Base-by-base conservation (phyloP, 2,329 filamentous ascomycete species). In the Penicillium sp. region DNA sequence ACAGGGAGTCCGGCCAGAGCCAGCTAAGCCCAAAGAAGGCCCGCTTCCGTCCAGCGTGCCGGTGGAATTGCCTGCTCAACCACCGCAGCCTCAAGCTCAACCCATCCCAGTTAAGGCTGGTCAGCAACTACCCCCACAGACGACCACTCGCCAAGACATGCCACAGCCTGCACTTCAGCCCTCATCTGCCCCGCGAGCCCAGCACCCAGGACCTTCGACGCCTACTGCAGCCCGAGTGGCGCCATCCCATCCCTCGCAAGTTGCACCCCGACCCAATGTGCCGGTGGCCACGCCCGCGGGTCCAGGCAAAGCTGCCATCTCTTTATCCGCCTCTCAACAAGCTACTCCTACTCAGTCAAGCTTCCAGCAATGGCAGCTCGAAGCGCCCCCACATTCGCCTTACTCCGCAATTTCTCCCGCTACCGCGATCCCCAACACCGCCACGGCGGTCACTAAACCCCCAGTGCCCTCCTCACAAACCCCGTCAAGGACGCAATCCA, bases 301-400 rank as follows among this genome's bases (percentile, higher is more conserved):
- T 47, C 47, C 61, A 28, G 62, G 48, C 17, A 69, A 71, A 47
- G 47, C 63, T 35, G 47, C 56, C 17, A 54, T 69, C 37, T 55
- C 66, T 34, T 43, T 64, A 12, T 55, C 63, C 2, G 58, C 59
- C 5, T 60, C 66, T 55, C 67, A 66, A 42, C 43, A 67, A 53
- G 41, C 52, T 5, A 68, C 64, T 48, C 67, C 60, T 8, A 65
- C 66, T 2, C 72, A 75, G 45, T 70, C 71, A 41, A 75, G 67
- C 53, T 74, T 75, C 59, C 74, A 75, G 56, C 75, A 77, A 62
- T 76, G 74, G 75, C 65, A 74, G 34, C 64, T 75, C 7, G 71
- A 75, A 53, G 65, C 66, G 55, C 62, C 68, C 37, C 70, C 71
- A 37, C 72, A 74, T 49, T 72, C 71, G 11, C 69, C 71, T 48